Percentiles rank a stretch among this genome's conserved stretches.
phyloP scores from a whole-genome alignment of 2,329 filamentous ascomycete species.

The Dothiorella sarmentorum region DNA sequence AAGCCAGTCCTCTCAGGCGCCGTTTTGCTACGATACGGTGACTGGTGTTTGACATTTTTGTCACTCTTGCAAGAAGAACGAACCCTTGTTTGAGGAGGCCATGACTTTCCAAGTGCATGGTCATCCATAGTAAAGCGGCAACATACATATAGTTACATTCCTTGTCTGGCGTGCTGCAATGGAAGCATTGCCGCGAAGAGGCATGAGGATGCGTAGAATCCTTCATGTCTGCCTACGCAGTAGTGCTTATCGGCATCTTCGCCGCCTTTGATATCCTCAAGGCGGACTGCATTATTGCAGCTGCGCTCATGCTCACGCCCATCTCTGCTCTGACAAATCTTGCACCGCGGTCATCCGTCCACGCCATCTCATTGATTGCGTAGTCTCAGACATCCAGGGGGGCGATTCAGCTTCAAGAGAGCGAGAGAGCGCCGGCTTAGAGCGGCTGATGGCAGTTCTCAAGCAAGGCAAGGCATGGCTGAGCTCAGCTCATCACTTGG shows the following conservation, averaged over 20 bases:
- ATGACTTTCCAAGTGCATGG: slow-evolving; percentile 27
- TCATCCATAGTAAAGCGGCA: slow-evolving; percentile 28
- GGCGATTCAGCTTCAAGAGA: no score
- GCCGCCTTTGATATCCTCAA: not conserved
- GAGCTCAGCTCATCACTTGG: not conserved
- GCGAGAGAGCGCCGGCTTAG: not conserved
- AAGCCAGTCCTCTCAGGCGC: slow-evolving; percentile 37
- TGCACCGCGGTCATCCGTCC: no score
- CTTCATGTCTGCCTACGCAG: not conserved
- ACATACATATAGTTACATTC: slow-evolving; percentile 2
- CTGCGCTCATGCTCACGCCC: not conserved
- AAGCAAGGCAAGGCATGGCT: not conserved
- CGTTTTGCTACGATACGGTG: slow-evolving; percentile 1
- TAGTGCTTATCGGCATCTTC: not conserved
- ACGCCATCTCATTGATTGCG: no score
- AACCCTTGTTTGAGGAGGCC: slow-evolving; percentile 32
- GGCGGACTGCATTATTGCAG: not conserved
- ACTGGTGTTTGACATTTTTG: slow-evolving; percentile 11
- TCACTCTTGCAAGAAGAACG: slow-evolving; percentile 27
- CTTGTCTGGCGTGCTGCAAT: not conserved
- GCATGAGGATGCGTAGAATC: not conserved
- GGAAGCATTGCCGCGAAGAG: not conserved
- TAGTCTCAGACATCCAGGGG: no score
- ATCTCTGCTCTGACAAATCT: no score
- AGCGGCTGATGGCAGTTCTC: not conserved